These are phyloP conservation scores for Albifimbria verrucaria DNA, from an alignment of 2,329 filamentous ascomycete genomes.

Conservation along the genomic window DNA sequence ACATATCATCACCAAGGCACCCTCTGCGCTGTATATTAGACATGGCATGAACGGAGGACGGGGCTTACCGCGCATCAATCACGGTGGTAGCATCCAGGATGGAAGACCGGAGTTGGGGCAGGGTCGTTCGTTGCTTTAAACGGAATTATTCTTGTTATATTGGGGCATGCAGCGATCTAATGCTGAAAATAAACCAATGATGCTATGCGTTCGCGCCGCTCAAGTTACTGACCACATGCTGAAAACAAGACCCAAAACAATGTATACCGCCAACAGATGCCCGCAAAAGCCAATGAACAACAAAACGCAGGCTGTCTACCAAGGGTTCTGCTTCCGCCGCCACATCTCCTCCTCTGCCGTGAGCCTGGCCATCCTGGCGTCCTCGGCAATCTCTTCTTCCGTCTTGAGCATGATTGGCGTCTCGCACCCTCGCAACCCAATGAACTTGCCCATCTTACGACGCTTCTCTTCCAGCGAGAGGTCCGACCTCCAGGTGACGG, in stretches of 20 bases:
- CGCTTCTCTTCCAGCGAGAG: slow-evolving; percentile 64
- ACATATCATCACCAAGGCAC: not conserved
- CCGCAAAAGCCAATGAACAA: not conserved
- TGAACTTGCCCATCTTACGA: slow-evolving; percentile 69
- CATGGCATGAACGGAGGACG: not conserved
- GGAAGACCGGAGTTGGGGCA: not conserved
- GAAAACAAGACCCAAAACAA: not conserved
- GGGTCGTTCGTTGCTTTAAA: not conserved
- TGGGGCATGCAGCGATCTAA: not conserved
- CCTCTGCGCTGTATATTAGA: not conserved
- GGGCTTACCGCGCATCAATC: not conserved
- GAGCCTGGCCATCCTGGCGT: slow-evolving; percentile 35
- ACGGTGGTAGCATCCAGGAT: not conserved
- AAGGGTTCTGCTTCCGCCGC: slow-evolving; percentile 41
- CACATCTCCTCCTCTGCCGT: slow-evolving; percentile 44
- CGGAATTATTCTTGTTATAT: not conserved
- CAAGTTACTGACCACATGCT: not conserved
- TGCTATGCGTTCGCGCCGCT: not conserved
- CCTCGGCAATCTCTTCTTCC: slow-evolving; percentile 46
- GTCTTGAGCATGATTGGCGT: slow-evolving; percentile 34
- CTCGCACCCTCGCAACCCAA: slow-evolving; percentile 61
- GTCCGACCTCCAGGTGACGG: slow-evolving; percentile 58
- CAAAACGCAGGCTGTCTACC: slow-evolving; percentile 3
- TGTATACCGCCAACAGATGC: not conserved
- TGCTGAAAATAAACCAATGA: not conserved